Evolutionary conservation across 371 early-diverging fungal genomes (phyloP), one percentile per base, ranked within the genome.

Genomic region (Apophysomyces ossiformis): DNA sequence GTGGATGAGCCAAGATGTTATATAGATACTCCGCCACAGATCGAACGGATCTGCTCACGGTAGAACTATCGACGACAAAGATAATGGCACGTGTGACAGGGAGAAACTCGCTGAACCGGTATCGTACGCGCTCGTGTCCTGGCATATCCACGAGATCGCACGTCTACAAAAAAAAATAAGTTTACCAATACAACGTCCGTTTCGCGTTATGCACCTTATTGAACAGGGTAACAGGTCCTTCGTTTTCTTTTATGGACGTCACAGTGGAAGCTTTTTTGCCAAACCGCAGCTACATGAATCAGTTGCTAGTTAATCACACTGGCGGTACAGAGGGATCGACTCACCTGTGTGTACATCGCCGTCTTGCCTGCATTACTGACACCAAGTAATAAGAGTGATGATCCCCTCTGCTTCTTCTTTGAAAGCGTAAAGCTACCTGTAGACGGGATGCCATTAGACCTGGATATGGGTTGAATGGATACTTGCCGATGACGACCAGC

Each of bases 41-140:
- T 5, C 89, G 77, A 6, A 86, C 69, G 32, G 84, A 74, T 41
- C 85, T 77, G 13, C 74, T 63, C 5, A 89, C 63, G 0, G 85
- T 83, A 2, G 90, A 82, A 58, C 92, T 85, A 69, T 96, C 95
- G 1, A 96, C 75, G 6, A 95, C 85, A 81, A 93, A 94, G 16
- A 95, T 76, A 47, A 95, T 76, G 4, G 85, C 89, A 12, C 87
- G 87, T 15, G 94, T 85, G 5, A 87, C 83, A 3, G 90, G 86
- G 68, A 92, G 75, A 66, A 84, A 89, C 59, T 93, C 90, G 47
- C 82, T 66, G 58, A 86, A 89, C 66, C 90, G 86, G 72, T 87
- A 91, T 4, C 92, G 87, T 12, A 93, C 85, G 64, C 91, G 93
- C 67, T 91, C 91, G 71, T 95, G 95, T 9, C 96, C 96, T 9